Evolutionary conservation across 768 basidiomycete species (phyloP).

Genomic region (Tylopilus balloui): DNA sequence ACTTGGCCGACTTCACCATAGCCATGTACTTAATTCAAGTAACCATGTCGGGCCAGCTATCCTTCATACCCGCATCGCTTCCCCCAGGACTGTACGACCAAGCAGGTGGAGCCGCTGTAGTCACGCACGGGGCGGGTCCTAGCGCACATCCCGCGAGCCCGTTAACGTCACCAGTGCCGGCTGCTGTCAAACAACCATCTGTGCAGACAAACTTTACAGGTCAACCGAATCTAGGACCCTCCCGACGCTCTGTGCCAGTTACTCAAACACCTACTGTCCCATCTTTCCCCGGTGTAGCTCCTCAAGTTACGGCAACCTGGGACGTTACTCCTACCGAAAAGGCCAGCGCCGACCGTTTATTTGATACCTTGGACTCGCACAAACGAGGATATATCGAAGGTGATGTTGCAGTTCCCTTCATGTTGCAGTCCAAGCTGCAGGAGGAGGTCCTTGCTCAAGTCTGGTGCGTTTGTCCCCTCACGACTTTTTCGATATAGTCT

Average conservation of each 20-base stretch:
- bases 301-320: slow-evolving; percentile 49
- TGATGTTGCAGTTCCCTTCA: slow-evolving; percentile 92
- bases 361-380: slow-evolving; percentile 73
- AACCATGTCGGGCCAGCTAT: slow-evolving; percentile 75
- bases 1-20: slow-evolving; percentile 87
- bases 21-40: slow-evolving; percentile 96
- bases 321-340: slow-evolving; percentile 83
- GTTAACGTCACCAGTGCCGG: slow-evolving; percentile 34
- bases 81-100: slow-evolving; percentile 86
- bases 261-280: slow-evolving; percentile 23
- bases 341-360: slow-evolving; percentile 68
- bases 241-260: slow-evolving; percentile 19
- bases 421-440: slow-evolving; percentile 83
- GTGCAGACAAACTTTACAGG: slow-evolving; percentile 50
- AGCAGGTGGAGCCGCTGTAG: slow-evolving; percentile 48
- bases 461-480: slow-evolving; percentile 55
- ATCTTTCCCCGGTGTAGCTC: slow-evolving; percentile 26
- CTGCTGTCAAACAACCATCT: slow-evolving; percentile 60
- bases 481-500: not conserved
- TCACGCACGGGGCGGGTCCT: slow-evolving; percentile 54
- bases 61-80: slow-evolving; percentile 65
- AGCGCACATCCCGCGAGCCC: slow-evolving; percentile 63
- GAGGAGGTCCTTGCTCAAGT: slow-evolving; percentile 84
- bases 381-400: slow-evolving; percentile 83
- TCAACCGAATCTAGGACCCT: slow-evolving; percentile 27